phyloP scores from a whole-genome alignment of 2,329 filamentous ascomycete genomes.

The Xylariaceae sp. region DNA sequence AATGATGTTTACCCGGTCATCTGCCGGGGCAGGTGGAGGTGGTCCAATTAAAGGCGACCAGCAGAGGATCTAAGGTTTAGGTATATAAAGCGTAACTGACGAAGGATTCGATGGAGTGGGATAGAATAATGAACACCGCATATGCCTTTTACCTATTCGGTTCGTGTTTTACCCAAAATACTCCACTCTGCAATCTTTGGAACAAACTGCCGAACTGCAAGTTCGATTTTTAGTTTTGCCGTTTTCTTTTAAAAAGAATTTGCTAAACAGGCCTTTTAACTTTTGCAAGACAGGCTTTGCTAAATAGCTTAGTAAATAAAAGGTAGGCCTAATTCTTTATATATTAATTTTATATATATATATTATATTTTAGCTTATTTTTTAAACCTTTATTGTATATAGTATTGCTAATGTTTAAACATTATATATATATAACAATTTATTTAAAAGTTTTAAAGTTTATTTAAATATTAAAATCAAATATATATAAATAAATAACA shows the following conservation, averaged over 20 bases:
- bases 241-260: neutral
- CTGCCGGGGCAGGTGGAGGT: neutral
- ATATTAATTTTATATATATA: no score
- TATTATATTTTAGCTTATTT: no score
- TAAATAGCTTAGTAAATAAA: no score
- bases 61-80: no score
- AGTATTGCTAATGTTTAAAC: neutral
- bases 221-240: slow-evolving; percentile 35
- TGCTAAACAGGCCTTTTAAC: no score
- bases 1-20: no score
- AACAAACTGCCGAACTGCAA: slow-evolving; percentile 28
- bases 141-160: slow-evolving; percentile 18
- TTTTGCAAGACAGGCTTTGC: no score
- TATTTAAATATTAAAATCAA: neutral
- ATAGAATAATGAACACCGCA: slow-evolving; percentile 19
- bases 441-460: neutral
- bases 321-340: no score
- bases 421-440: no score
- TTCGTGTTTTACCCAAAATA: slow-evolving; percentile 21
- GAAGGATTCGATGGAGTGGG: slow-evolving; percentile 8
- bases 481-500: neutral
- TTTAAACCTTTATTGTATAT: neutral
- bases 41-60: no score
- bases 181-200: slow-evolving; percentile 25
- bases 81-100: slow-evolving; percentile 1